Percentiles rank a stretch among this genome's conserved stretches.
Conservation (phyloP, 345 rosid species). For the Turnera subulata region DNA sequence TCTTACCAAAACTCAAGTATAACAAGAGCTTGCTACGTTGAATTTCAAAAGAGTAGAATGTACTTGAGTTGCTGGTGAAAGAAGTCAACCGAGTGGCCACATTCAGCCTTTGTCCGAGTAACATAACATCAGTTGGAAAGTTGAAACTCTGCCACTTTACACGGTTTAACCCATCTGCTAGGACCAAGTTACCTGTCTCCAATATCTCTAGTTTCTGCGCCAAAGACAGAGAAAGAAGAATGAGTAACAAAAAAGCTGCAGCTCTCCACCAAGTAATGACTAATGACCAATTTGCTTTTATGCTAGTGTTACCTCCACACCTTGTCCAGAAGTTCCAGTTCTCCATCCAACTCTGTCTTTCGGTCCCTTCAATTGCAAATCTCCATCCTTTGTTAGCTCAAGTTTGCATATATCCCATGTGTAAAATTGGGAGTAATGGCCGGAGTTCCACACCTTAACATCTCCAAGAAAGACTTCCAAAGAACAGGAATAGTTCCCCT, state of each 20-base stretch:
- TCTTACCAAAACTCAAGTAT: constrained; percentile 48
- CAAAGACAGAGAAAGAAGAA: background rate
- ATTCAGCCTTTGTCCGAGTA: constrained; percentile 72
- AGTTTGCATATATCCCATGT: constrained; percentile 50
- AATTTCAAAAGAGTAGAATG: constrained; percentile 71
- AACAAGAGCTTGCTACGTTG: constrained; percentile 55
- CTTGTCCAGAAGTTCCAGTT: constrained; percentile 79
- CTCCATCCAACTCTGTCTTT: constrained; percentile 65
- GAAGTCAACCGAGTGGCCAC: constrained; percentile 81
- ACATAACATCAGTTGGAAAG: constrained; percentile 83
- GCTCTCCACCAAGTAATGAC: no score
- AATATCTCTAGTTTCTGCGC: constrained; percentile 72
- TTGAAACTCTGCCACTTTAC: constrained; percentile 95
- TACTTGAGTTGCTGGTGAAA: constrained; percentile 52
- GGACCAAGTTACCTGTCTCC: constrained; percentile 64
- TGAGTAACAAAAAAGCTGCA: no score
- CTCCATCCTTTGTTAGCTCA: constrained; percentile 61
- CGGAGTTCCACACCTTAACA: constrained; percentile 86
- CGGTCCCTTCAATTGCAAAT: constrained; percentile 58
- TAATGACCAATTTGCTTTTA: background rate
- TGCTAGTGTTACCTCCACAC: constrained; percentile 60
- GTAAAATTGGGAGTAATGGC: constrained; percentile 63
- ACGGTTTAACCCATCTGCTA: constrained; percentile 46
- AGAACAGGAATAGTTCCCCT: constrained; percentile 57
- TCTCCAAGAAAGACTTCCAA: constrained; percentile 70